A percentile compares a stretch with the other conserved stretches of the same genome.
These are phyloP conservation scores for Monosporascus sp. DNA, from an alignment of 2,329 filamentous ascomycete species.

Conservation along the genomic window DNA sequence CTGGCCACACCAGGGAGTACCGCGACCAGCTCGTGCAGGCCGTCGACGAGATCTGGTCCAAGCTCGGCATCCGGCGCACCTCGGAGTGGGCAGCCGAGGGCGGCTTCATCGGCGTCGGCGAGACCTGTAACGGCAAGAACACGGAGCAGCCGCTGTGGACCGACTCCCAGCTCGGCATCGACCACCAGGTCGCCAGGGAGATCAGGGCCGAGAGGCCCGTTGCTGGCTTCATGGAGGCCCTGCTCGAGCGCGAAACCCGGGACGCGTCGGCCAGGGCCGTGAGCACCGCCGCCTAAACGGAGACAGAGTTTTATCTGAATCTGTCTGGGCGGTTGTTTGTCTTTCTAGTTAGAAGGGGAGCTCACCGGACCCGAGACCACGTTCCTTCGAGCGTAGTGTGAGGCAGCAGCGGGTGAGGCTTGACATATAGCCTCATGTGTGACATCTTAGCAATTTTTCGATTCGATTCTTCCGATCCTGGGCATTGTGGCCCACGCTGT, in stretches of 20 bases:
- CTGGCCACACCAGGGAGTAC: slow-evolving; percentile 79
- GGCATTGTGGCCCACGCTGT: background rate
- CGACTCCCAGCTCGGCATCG: slow-evolving; percentile 76
- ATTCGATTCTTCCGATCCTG: slow-evolving; percentile 17
- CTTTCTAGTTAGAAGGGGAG: slow-evolving; percentile 13
- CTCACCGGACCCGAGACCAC: slow-evolving; percentile 27
- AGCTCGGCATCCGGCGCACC: slow-evolving; percentile 86
- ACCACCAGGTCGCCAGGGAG: slow-evolving; percentile 54
- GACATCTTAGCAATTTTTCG: slow-evolving; percentile 9
- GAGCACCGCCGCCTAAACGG: slow-evolving; percentile 26
- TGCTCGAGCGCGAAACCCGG: slow-evolving; percentile 49
- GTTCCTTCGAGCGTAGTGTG: slow-evolving; percentile 27
- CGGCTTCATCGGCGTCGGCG: slow-evolving; percentile 91
- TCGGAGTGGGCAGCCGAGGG: slow-evolving; percentile 87
- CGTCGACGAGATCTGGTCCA: slow-evolving; percentile 80
- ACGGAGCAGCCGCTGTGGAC: slow-evolving; percentile 80
- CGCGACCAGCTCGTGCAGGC: slow-evolving; percentile 81
- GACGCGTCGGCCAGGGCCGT: slow-evolving; percentile 20
- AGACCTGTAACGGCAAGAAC: slow-evolving; percentile 45
- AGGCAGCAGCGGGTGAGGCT: background rate
- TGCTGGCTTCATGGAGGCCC: slow-evolving; percentile 47
- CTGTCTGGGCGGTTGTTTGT: background rate
- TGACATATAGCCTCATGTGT: slow-evolving; percentile 5
- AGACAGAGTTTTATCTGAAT: slow-evolving; percentile 3
- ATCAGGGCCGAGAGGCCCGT: slow-evolving; percentile 43